phyloP scores from a whole-genome alignment of 176 grass and related monocot species.

The Oryza meyeriana region DNA sequence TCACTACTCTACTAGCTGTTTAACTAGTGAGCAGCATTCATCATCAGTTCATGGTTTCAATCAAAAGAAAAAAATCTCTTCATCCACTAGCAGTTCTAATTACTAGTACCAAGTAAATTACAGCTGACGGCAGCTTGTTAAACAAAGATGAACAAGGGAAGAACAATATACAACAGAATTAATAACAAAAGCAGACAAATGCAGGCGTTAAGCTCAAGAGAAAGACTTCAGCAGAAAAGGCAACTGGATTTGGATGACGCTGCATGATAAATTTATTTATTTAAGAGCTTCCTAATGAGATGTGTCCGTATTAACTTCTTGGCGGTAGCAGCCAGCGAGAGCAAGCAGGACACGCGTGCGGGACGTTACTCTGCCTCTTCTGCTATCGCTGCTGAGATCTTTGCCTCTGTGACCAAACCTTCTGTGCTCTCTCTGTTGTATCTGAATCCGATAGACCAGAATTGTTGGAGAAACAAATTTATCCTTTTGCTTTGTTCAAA shows the following conservation, averaged over 20 bases:
- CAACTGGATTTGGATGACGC: not conserved
- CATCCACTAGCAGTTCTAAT: not conserved
- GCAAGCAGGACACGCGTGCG: not conserved
- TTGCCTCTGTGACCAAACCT: not conserved
- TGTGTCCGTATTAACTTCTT: not conserved
- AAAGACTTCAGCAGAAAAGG: not conserved
- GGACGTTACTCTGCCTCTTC: not conserved
- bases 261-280: not conserved
- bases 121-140: not conserved
- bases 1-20: not conserved
- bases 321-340: not conserved
- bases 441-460: no score
- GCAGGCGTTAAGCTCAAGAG: constrained; percentile 12
- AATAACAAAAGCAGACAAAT: not conserved
- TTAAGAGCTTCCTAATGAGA: not conserved
- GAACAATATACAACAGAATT: not conserved
- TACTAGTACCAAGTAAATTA: not conserved
- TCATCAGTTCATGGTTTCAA: not conserved
- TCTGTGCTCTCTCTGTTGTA: not conserved
- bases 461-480: not conserved
- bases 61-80: not conserved
- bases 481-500: not conserved
- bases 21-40: not conserved
- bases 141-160: not conserved
- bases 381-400: not conserved